Base-by-base conservation (phyloP, 2,329 filamentous ascomycete species). In the Tolypocladium endophyticum region DNA sequence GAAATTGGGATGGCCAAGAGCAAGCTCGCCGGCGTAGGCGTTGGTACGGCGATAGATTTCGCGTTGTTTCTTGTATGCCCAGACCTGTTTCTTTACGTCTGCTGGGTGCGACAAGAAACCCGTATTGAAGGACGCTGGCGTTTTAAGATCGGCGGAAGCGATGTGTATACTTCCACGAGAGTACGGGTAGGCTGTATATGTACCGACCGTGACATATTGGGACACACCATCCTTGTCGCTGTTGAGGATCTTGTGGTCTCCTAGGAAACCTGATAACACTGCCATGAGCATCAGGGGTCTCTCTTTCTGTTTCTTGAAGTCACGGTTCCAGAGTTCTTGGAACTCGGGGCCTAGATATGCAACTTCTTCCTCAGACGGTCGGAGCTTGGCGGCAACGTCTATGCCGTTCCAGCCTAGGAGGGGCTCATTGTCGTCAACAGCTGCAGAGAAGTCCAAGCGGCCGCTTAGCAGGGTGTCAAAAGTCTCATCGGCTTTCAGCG, bases 121-220 rank as follows among this genome's bases (percentile, higher is more conserved):
- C 0, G 78, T 72, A 59, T 84, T 77, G 64, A 87, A 85, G 59
- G 83, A 79, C 12, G 79, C 71, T 2, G 75, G 70, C n/a, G 78
- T 75, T 20, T 71, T 65, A 3, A 76, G 62, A 3, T 73, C 66
- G 18, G 72, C 70, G 1, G 75, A 73, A 2, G 74, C 77, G 66
- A 87, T 85, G 71, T 88, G 85, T 60, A 87, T 78, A 59, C 77
- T 75, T 2, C 85, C 85, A 0, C 84, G 79, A 0, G 83, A 86
- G 65, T 80, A 83, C 0, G 85, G 85, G 66, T 87, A 86, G 0
- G 77, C 76, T 0, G 79, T 83, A 69, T 82, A 87, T 11, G 74
- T 74, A 1, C 72, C 79, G 33, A 79, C 68, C 2, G 78, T 78
- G 53, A 83, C 70, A 64, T 85, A 85, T 61, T 85, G 79, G 57